phyloP scores from a whole-genome alignment of 2,329 filamentous ascomycete species.

The Elsinoe fawcettii region DNA sequence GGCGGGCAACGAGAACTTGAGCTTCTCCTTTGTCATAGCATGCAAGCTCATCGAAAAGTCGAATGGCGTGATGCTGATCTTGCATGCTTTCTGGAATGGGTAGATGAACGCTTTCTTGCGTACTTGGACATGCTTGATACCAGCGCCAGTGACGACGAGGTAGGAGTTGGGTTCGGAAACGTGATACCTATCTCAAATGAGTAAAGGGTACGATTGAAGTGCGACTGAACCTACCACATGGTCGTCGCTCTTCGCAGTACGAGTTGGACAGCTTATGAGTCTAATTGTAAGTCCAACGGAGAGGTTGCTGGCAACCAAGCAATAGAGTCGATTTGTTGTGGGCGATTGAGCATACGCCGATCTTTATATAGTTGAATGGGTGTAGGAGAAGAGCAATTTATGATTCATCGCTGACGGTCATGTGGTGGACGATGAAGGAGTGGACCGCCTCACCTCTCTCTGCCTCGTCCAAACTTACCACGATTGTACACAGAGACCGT shows the following conservation, averaged over 20 bases:
- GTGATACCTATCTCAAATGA: slow-evolving; percentile 43
- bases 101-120: slow-evolving; percentile 67
- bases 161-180: slow-evolving; percentile 73
- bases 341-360: too few species aligned
- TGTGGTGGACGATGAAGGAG: not conserved
- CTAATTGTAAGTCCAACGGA: too few species aligned
- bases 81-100: slow-evolving; percentile 56
- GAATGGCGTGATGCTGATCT: slow-evolving; percentile 48
- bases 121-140: slow-evolving; percentile 66
- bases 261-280: too few species aligned
- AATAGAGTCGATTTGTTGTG: too few species aligned
- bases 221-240: slow-evolving; percentile 3
- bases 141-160: slow-evolving; percentile 77
- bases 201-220: not conserved
- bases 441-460: not conserved
- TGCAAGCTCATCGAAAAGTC: slow-evolving; percentile 77
- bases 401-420: not conserved
- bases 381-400: not conserved
- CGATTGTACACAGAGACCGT: too few species aligned
- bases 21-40: slow-evolving; percentile 83
- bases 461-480: not conserved
- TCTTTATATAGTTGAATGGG: not conserved
- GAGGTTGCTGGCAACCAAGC: too few species aligned
- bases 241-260: too few species aligned
- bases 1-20: slow-evolving; percentile 72